Base-by-base conservation (phyloP, 805 yeast species). In the Lipomyces yamanashiensis region DNA sequence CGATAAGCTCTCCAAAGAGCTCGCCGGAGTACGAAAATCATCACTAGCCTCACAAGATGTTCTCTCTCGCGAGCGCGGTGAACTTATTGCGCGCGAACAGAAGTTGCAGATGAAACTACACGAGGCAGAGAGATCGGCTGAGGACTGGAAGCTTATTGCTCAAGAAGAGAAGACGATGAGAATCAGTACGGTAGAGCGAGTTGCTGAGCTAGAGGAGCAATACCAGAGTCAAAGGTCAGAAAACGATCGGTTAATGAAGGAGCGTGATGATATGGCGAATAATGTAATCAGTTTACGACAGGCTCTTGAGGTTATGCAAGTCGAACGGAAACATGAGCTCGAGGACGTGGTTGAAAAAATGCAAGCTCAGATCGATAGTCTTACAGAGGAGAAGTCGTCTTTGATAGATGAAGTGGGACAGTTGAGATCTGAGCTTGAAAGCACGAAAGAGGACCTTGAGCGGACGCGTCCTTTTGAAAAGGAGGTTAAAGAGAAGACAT, bases 401-500 rank as follows among this genome's bases (percentile, higher is more conserved):
- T 77, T 80, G 62, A 74, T 76, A 45, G 73, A 78, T 60, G 41
- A 49, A 43, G 59, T 49, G 34, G 58, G 50, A 12, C 34, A 59
- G 17, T 54, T 62, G 7, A 59, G 60, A 49, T 58, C 59, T 13
- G 55, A 64, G 47, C 49, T 66, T 28, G 66, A 48, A 39, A 19
- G n/a, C 2, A 62, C 67, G 15, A 54, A 66, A 23, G 55, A 40
- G 10, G 73, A 74, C 54, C 55, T 75, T 3, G 61, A 61, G 55
- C 74, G 67, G 36, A 49, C 76, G 39, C 63, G 71, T 0, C 79
- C 78, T 71, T 79, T 80, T 57, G 89, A 82, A 72, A 78, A 74
- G 58, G 92, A 81, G 73, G 79, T 82, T 51, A 86, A 80, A 78
- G 92, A 82, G 65, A 92, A 90, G 75, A 90, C 87, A 63, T 78